Evolutionary conservation across 176 grass and related monocot species (phyloP), one percentile per base, ranked within the genome.

Genomic region (Aegilops bicornis): DNA sequence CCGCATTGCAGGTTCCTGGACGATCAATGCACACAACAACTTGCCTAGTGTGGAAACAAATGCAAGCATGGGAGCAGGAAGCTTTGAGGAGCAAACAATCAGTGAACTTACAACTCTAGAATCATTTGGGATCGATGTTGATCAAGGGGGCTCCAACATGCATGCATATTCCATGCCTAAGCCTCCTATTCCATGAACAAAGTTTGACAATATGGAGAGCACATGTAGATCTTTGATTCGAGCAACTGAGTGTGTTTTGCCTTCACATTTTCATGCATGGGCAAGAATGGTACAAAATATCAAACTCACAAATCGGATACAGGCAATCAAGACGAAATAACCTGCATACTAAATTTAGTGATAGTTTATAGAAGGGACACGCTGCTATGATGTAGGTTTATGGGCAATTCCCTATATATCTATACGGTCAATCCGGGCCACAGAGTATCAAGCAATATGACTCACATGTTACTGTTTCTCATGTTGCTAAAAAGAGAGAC

Each of bases 231-330:
- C 81, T 95, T 98, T 69, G 91, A 95, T 87, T 98, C 96, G 36
- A 95, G 87, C 84, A 98, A 74, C 69, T 94, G 93, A 67, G 93
- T 91, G 89, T 98, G 96, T 84, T 98, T 98, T 87, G 93, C 95
- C 86, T 95, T 98, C 77, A 95, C 90, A 76, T 91, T 98, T 93
- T 98, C 96, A 93, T 98, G 86, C 32, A 52, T 87, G 83, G 83
- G 43, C 85, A 65, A 84, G 6, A 33, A 39, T 43, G 69, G 32
- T 65, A 77, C 82, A 19, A 52, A 64, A 84, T 80, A 6, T 3
- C 22, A 66, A 63, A 54, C 58, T 73, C 29, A 78, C 22, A 69
- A 10, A 92, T 27, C 1, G n/a, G 35, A 56, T 40, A 47, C 20
- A 25, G 59, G 17, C 11, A 76, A 88, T 74, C 36, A 84, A 80